phyloP scores from a whole-genome alignment of 345 rosid species.

The Brassica incana region DNA sequence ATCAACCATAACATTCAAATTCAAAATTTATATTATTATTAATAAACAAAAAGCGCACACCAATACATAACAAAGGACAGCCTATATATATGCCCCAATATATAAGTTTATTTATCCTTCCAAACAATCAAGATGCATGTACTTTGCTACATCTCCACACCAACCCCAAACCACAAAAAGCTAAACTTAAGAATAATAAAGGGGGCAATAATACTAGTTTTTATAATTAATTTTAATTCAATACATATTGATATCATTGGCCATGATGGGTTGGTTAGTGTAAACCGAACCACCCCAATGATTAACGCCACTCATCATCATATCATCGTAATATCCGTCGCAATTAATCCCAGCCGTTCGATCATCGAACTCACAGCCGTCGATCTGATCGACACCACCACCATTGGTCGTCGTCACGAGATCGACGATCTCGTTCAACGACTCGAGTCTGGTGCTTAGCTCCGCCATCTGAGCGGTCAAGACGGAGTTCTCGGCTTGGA shows the following conservation, averaged over 20 bases:
- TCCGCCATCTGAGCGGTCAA: slow-evolving; percentile 72
- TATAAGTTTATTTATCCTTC: slow-evolving; percentile 26
- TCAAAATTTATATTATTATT: slow-evolving; percentile 5
- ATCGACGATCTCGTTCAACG: slow-evolving; percentile 63
- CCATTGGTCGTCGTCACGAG: slow-evolving; percentile 34
- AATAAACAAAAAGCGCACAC: slow-evolving; percentile 21
- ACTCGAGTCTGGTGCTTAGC: slow-evolving; percentile 69
- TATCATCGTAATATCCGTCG: slow-evolving; percentile 40
- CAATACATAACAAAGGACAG: slow-evolving; percentile 35
- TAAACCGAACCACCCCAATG: slow-evolving; percentile 42
- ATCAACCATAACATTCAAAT: slow-evolving; percentile 12
- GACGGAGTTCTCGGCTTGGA: slow-evolving; percentile 77
- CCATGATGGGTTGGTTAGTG: slow-evolving; percentile 45
- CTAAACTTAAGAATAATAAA: slow-evolving; percentile 8
- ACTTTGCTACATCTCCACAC: slow-evolving; percentile 27
- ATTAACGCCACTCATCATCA: slow-evolving; percentile 35
- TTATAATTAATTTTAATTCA: slow-evolving; percentile 20
- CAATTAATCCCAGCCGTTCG: slow-evolving; percentile 33
- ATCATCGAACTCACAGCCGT: slow-evolving; percentile 41
- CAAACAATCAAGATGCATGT: slow-evolving; percentile 39
- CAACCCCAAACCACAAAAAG: slow-evolving; percentile 32
- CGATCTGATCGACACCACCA: slow-evolving; percentile 35
- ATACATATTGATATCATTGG: slow-evolving; percentile 47
- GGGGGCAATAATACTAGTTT: slow-evolving; percentile 10
- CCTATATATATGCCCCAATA: slow-evolving; percentile 31